Evolutionary conservation across 257 asterid genomes (phyloP), one percentile per base, ranked within the genome.

Genomic region (Eucommia ulmoides): DNA sequence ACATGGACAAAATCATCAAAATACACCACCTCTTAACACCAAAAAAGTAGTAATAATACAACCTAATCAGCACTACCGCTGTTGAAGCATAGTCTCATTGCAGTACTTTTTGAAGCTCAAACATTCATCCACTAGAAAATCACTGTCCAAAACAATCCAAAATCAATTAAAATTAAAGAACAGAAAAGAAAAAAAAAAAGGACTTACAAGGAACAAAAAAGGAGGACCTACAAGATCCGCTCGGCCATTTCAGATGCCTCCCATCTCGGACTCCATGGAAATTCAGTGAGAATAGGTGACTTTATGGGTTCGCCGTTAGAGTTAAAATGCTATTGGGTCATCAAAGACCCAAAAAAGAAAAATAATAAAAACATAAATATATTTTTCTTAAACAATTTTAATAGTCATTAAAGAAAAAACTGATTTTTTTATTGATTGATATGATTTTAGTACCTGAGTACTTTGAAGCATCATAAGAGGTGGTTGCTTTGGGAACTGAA

Each of bases 181-280:
- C 67, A 23, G 15, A 20, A 10, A 1, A 41, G 29, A 0, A 12
- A 45, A 8, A 7, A 7, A 22, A 24, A 56, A 38, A 14, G 23
- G 2, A 18, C 12, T 2, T 8, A 23, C 17, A 24, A 24, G 47
- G 3, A 42, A 17, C 22, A 19, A 10, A 41, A n/a, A n/a, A n/a
- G n/a, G n/a, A n/a, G 3, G 49, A 78, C 95, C 81, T 77, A 91
- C 96, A 62, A 70, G 62, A 86, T 68, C 8, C 93, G 68, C 25
- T 76, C 87, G 20, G 92, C 95, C 94, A 86, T 86, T 63, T 73
- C 80, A 17, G 83, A 67, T 45, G 67, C 56, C 26, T 65, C 80
- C 99, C 96, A 91, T 58, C 95, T 75, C 24, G 95, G 95, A 65
- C 96, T 91, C 96, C 96, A 86, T 20, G 95, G 95, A 55, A 65